Conservation (phyloP, 805 yeast species). For the Ogataea paraovalis region DNA sequence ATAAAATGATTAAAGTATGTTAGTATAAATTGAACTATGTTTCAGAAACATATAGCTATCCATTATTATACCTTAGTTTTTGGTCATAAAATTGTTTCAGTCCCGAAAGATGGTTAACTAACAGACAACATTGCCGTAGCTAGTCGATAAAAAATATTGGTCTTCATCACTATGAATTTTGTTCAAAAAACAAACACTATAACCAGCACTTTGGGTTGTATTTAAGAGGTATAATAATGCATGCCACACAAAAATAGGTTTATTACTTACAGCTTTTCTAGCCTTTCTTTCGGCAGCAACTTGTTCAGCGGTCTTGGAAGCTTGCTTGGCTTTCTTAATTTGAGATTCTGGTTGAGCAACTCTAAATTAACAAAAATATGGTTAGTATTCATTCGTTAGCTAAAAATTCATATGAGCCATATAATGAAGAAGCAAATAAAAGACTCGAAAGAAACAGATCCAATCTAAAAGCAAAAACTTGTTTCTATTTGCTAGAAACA, state of each 20-base stretch:
- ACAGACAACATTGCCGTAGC: slow-evolving; percentile 67
- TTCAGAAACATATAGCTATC: too few relatives aligned
- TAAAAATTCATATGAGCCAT: slow-evolving; percentile 15
- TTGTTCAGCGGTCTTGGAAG: slow-evolving; percentile 71
- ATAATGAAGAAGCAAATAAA: background rate
- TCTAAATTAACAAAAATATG: slow-evolving; percentile 28
- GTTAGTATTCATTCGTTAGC: slow-evolving; percentile 3
- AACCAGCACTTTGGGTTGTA: background rate
- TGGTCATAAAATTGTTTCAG: slow-evolving; percentile 40
- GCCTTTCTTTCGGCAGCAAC: slow-evolving; percentile 77
- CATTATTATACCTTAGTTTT: background rate
- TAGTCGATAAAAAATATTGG: slow-evolving; percentile 49
- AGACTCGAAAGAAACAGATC: slow-evolving; percentile 3
- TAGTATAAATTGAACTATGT: slow-evolving; percentile 20
- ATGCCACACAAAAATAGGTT: background rate
- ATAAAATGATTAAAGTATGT: slow-evolving; percentile 14
- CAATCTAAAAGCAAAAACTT: too few relatives aligned
- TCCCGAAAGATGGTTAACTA: slow-evolving; percentile 87
- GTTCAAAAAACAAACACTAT: slow-evolving; percentile 2
- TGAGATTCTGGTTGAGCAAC: slow-evolving; percentile 75
- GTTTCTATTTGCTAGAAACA: too few relatives aligned
- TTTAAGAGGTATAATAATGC: background rate
- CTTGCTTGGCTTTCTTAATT: slow-evolving; percentile 76
- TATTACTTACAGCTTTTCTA: slow-evolving; percentile 72
- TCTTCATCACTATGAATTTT: slow-evolving; percentile 42